These are phyloP conservation scores for Mycena latifolia DNA, from an alignment of 768 basidiomycete genomes.

Conservation along the genomic window DNA sequence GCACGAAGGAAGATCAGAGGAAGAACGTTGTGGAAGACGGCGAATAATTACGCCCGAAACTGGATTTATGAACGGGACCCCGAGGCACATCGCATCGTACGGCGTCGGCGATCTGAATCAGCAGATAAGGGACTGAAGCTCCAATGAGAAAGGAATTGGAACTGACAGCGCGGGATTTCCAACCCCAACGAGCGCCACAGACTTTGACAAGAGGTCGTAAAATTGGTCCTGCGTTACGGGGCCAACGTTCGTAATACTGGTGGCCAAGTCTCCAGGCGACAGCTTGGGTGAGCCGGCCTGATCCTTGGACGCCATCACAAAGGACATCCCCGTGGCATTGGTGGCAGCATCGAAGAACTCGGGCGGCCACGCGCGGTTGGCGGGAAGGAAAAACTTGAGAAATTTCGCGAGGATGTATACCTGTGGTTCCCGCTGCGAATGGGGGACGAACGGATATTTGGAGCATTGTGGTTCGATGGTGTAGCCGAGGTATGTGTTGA, in stretches of 20 bases:
- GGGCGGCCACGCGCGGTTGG: neutral
- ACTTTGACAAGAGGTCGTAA: neutral
- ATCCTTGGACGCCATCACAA: neutral
- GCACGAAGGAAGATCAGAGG: neutral
- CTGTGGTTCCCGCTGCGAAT: conserved; percentile 5
- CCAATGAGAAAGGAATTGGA: neutral
- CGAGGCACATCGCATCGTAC: conserved; percentile 39
- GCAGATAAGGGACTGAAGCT: neutral
- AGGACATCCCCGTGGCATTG: neutral
- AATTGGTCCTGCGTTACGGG: neutral
- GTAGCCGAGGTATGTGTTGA: conserved; percentile 41
- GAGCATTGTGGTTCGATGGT: conserved; percentile 47
- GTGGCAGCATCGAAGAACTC: neutral
- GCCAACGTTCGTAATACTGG: conserved; percentile 8
- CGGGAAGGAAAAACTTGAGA: neutral
- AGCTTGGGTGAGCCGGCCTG: neutral
- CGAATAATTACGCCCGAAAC: conserved; percentile 23
- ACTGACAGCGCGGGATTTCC: neutral
- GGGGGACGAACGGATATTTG: conserved; percentile 39
- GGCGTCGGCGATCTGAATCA: neutral
- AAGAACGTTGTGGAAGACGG: neutral
- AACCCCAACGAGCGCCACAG: conserved; percentile 12
- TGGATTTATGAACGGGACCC: conserved; percentile 54
- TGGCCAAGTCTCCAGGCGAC: neutral
- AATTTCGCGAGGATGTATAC: neutral